Conservation (phyloP, 2,329 filamentous ascomycete genomes). For the Neopestalotiopsis sp. region DNA sequence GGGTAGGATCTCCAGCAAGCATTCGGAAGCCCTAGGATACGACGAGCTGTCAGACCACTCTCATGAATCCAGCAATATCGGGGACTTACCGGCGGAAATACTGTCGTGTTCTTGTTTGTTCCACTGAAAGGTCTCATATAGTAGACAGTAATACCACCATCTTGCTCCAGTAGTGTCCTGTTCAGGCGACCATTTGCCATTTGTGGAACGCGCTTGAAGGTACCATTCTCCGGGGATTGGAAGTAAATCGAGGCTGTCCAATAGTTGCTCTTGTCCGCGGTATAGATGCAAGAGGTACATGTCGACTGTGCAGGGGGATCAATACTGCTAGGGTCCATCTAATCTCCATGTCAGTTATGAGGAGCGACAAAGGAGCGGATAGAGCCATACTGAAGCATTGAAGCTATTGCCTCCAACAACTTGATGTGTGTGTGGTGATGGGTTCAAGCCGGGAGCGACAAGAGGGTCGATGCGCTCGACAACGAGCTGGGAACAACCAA, state of each 20-base stretch:
- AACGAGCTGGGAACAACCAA: conserved; percentile 15
- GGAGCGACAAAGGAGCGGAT: too few relatives aligned
- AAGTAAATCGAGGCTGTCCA: conserved; percentile 40
- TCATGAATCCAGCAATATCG: not conserved
- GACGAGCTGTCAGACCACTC: not conserved
- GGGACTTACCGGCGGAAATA: conserved; percentile 33
- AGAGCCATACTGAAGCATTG: conserved; percentile 29
- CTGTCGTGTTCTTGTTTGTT: conserved; percentile 33
- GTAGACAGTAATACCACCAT: conserved; percentile 39
- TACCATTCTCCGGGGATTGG: conserved; percentile 36
- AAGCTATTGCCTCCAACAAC: conserved; percentile 39
- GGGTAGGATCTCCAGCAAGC: conserved; percentile 32
- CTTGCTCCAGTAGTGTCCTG: conserved; percentile 23
- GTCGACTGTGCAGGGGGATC: conserved; percentile 34
- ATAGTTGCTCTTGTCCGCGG: conserved; percentile 40
- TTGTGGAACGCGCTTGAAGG: conserved; percentile 38
- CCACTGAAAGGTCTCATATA: conserved; percentile 33
- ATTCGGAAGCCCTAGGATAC: conserved; percentile 36
- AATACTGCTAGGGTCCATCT: conserved; percentile 30
- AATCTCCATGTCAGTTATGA: too few relatives aligned
- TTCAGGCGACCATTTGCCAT: conserved; percentile 37
- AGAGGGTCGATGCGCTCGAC: conserved; percentile 21
- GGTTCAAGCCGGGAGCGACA: conserved; percentile 40
- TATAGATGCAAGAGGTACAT: conserved; percentile 39
- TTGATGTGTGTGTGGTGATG: conserved; percentile 55